phyloP scores from a whole-genome alignment of 1,139 yeast genomes.

The Pichia sp. region DNA sequence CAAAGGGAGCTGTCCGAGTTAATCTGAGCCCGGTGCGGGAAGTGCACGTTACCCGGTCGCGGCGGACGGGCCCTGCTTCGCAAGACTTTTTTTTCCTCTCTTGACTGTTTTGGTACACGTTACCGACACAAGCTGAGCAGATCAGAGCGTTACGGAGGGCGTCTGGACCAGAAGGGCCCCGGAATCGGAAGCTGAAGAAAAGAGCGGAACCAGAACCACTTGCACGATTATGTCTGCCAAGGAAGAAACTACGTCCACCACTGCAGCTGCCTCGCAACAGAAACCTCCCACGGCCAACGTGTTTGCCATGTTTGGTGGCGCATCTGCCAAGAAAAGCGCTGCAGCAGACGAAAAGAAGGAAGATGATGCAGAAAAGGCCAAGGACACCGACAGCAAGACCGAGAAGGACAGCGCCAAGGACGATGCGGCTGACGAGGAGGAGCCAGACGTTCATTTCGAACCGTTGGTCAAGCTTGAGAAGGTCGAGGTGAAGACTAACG shows the following conservation, averaged over 20 bases:
- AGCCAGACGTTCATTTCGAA: constrained; percentile 93
- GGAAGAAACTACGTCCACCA: constrained; percentile 10
- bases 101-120: too few relatives aligned
- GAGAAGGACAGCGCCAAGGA: constrained; percentile 26
- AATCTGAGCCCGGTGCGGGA: neutral
- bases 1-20: neutral
- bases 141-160: too few relatives aligned
- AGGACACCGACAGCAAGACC: constrained; percentile 28
- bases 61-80: too few relatives aligned
- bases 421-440: constrained; percentile 74
- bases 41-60: too few relatives aligned
- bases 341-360: constrained; percentile 15
- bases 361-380: constrained; percentile 27
- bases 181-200: too few relatives aligned
- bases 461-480: constrained; percentile 92
- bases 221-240: constrained; percentile 13
- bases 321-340: constrained; percentile 44
- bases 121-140: too few relatives aligned
- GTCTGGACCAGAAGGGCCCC: too few relatives aligned
- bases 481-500: constrained; percentile 95
- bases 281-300: constrained; percentile 71
- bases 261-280: constrained; percentile 29
- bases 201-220: neutral
- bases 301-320: constrained; percentile 89
- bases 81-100: too few relatives aligned